A percentile compares a stretch with the other conserved stretches of the same genome.
These are phyloP conservation scores for Croton laevigatus DNA, from an alignment of 441 rosid genomes.

Conservation along the genomic window DNA sequence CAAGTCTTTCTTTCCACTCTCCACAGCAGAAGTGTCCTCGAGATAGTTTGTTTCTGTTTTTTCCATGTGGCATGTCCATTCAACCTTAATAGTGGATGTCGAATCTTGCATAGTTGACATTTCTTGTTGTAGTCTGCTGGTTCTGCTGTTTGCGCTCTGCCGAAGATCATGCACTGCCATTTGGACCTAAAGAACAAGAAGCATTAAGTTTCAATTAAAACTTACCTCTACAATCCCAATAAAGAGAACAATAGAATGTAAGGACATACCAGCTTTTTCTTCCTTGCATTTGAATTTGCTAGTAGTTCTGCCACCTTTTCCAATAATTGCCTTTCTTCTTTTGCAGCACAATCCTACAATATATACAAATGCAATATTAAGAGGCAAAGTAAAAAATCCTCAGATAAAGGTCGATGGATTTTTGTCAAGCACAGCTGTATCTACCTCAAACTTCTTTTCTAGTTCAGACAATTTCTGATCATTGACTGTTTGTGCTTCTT, in stretches of 20 bases:
- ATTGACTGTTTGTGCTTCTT: slow-evolving; percentile 79
- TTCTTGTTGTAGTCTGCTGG: slow-evolving; percentile 73
- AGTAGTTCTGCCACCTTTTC: slow-evolving; percentile 90
- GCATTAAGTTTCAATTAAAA: slow-evolving; percentile 13
- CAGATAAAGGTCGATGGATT: slow-evolving; percentile 3
- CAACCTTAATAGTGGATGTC: slow-evolving; percentile 61
- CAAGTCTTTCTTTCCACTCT: slow-evolving; percentile 69
- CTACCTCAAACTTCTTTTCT: slow-evolving; percentile 91
- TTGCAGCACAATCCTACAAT: slow-evolving; percentile 66
- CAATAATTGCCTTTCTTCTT: slow-evolving; percentile 78
- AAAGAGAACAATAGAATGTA: background rate
- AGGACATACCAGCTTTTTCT: slow-evolving; percentile 64
- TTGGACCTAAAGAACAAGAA: slow-evolving; percentile 57
- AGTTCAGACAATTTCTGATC: slow-evolving; percentile 69
- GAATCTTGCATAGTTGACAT: slow-evolving; percentile 92
- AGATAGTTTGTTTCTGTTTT: slow-evolving; percentile 70
- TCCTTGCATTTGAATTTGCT: slow-evolving; percentile 74
- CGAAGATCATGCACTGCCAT: slow-evolving; percentile 83
- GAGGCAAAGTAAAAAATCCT: background rate
- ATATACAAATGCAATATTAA: slow-evolving; percentile 15
- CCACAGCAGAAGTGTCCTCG: slow-evolving; percentile 73
- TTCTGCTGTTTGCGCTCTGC: slow-evolving; percentile 72
- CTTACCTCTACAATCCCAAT: background rate
- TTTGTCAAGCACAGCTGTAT: slow-evolving; percentile 7
- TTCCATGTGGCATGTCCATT: slow-evolving; percentile 83